Evolutionary conservation across 2,329 filamentous ascomycete species (phyloP), one percentile per base, ranked within the genome.

Genomic region (Tolypocladium tropicale): DNA sequence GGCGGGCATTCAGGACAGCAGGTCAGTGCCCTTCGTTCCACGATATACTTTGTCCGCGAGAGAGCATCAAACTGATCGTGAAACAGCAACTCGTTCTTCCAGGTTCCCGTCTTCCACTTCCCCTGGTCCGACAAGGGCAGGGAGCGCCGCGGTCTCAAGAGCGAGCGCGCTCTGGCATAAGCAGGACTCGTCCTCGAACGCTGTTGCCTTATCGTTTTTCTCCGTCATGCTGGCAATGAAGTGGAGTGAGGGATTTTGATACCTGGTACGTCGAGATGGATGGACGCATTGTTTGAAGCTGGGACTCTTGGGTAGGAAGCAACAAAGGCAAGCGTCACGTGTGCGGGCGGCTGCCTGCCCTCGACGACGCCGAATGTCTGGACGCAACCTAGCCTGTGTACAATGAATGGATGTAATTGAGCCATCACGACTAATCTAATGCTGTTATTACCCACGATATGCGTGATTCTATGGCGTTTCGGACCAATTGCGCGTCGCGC

Each of bases 51-150:
- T 49, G 25, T n/a, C 46, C 25, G 21, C 25, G 25, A 23, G 43
- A 7, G 25, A 4, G 5, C 46, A 14, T 50, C 58, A 25, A n/a
- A 58, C 71, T 77, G 68, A 78, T 67, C 6, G 51, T 10, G 55
- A 49, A 41, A 58, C 66, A 94, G 90, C 78, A 86, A 86, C 74
- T 85, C 82, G 32, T 96, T 96, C 84, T 94, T 96, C 79, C 80
- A 94, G 71, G 84, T 95, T 59, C 93, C 92, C 53, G 91, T 96
- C 60, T 86, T 88, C 65, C 91, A 96, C 79, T 95, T 96, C 80
- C 93, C 92, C 55, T 96, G 93, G 93, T 93, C 89, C 39, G 86
- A 88, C 65, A 88, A 87, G 74, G 88, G 83, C 54, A 82, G 81
- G 60, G 79, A 84, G 71, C 71, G 69, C 58, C 81, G 85, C 59